Evolutionary conservation across 1,139 yeast genomes (phyloP), one percentile per base, ranked within the genome.

Genomic region (Taphrina wiesneri): DNA sequence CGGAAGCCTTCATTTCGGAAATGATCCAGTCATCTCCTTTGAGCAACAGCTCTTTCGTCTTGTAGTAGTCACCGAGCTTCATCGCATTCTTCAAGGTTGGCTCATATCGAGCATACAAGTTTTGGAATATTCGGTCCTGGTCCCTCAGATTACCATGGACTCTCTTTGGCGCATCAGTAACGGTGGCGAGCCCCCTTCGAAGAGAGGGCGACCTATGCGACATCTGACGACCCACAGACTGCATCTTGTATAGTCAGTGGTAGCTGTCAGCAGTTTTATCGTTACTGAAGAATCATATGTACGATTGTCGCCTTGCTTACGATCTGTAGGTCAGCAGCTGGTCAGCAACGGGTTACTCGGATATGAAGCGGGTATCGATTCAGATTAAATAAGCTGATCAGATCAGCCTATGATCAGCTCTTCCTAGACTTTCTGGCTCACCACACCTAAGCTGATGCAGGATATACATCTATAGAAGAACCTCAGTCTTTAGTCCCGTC

Each of bases 11-110:
- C 81, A 88, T 85, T 77, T 89, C 95, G 15, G 67, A 64, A 30
- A 67, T 67, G 34, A 69, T 69, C 96, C 96, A 89, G 70, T 84
- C 84, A 76, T 89, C 92, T 64, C 96, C 96, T 77, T 89, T 89
- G 70, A 85, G 79, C 56, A 89, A 76, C 71, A 89, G 85, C 78
- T 89, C 96, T 78, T 89, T 89, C 73, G 96, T 89, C 80, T 89
- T 89, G 79, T 88, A 81, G 96, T 96, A 89, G 77, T 89, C 96
- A 62, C 96, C 96, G 85, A 87, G 86, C 74, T 83, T 83, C 80
- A 82, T 82, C 54, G 95, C 87, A 9, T 87, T 80, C 77, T 87
- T 86, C 73, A 89, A 79, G 74, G 88, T 93, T 74, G 81, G 83
- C 59, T 96, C 92, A 76, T 86, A 87, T 69, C 82, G 85, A 59